Evolutionary conservation across 768 basidiomycete species (phyloP), one percentile per base, ranked within the genome.

Genomic region (Suillus decipiens): DNA sequence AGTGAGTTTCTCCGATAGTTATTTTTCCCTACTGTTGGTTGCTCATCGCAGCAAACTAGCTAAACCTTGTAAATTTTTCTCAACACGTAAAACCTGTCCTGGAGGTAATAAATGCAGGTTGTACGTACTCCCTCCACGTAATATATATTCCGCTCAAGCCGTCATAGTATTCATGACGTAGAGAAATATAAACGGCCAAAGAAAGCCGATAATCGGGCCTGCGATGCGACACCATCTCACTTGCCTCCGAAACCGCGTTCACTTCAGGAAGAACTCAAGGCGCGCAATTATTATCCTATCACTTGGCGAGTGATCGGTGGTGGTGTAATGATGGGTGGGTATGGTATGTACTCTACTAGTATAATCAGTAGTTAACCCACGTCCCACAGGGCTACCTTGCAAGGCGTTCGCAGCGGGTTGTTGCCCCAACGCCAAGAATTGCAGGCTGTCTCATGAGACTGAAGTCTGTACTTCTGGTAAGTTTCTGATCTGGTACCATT

Each of bases 221-320:
- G 58, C 1, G 59, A 61, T 2, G 63, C 63, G 22, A 61, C 61
- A 11, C 55, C 75, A 31, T 75, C 77, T 12, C 47, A 70, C 36
- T 73, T 74, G 34, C 77, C 76, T 15, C 61, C 65, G 36, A 43
- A 64, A 43, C 65, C 42, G 68, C 59, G 11, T 71, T 74, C 39
- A 15, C 56, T 28, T 57, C 5, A 41, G 39, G 80, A 81, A 48
- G 78, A 79, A 37, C 76, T 71, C 64, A 73, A 69, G 47, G 73
- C 78, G 68, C 85, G 76, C 65, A 81, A 81, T 63, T 88, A 78
- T 71, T 87, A 84, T 67, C 89, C 89, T 33, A 80, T 92, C 53
- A 80, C 83, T 5, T 92, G 90, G 90, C 81, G 90, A 48, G 89
- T 92, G 14, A 88, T 92, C 58, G 89, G 90, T 0, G 90, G 90